Evolutionary conservation across 495 filamentous ascomycete genomes (phyloP), one percentile per base, ranked within the genome.

Genomic region (Podospora australis): DNA sequence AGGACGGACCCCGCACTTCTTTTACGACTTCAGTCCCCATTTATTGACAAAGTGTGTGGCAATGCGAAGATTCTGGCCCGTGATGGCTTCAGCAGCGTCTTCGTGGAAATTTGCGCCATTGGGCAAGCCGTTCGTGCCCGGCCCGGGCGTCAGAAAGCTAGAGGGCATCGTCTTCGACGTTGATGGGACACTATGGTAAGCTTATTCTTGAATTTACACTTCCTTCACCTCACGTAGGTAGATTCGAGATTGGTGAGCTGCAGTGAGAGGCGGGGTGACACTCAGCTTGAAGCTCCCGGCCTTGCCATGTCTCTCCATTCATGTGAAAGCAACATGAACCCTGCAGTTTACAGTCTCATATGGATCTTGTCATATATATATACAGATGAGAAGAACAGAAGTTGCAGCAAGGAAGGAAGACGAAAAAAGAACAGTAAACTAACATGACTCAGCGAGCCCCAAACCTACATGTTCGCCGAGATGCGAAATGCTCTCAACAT

Each of bases 111-210:
- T 64, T 30, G 57, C 57, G 11, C 60, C 66, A 53, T 42, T 71
- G 30, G 60, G 49, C 32, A 52, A 53, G 26, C 50, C 49, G 2
- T 50, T 50, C 19, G 30, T 42, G 7, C 30, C 61, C 7, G 44
- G 54, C 6, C 40, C 58, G 22, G 58, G 65, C 47, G 70, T 32
- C 0, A 84, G 83, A 29, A 73, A 66, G 42, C 66, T 97, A 41
- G 79, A 82, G 55, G 91, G 91, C 1, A 78, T 97, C 6, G 80
- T 96, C 24, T 97, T 97, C 65, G 91, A 97, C 70, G 86, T 97
- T 25, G 91, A 97, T 65, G 91, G 91, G 5, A 97, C 91, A 17
- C 64, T 97, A 40, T 95, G 86, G 90, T 91, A 67, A 74, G 79
- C 73, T 41, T 28, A 34, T 40, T 25, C 28, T 40, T 8, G 19